Evolutionary conservation across 495 filamentous ascomycete genomes (phyloP).

Genomic region (Xylaria longipes): DNA sequence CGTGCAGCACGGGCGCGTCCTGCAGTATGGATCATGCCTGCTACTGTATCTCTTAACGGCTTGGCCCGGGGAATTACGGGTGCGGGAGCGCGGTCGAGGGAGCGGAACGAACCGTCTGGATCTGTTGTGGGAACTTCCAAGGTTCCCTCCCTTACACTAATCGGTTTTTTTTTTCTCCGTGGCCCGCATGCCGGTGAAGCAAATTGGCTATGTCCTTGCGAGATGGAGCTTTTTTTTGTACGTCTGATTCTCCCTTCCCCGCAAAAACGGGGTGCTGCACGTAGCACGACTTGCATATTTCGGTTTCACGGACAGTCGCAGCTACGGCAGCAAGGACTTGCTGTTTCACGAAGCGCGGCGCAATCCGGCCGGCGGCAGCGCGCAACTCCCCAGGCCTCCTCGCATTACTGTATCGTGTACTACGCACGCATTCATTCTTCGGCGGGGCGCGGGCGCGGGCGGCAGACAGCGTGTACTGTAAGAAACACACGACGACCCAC

Average conservation of each 20-base stretch:
- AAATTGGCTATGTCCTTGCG: conserved; percentile 15
- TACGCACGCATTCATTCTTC: background rate
- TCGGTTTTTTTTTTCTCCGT: conserved; percentile 3
- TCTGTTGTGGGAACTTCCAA: too few species aligned
- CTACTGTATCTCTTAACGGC: conserved; percentile 8
- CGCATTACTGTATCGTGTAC: background rate
- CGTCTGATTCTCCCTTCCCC: background rate
- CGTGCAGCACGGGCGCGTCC: background rate
- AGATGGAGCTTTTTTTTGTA: background rate
- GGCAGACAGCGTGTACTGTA: background rate
- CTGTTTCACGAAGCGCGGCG: conserved; percentile 25
- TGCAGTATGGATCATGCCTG: conserved; percentile 15
- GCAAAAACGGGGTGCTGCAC: background rate
- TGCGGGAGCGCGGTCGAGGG: background rate
- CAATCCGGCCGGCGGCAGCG: conserved; percentile 22
- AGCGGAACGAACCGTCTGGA: conserved; percentile 22
- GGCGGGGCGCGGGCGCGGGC: background rate
- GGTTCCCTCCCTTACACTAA: too few species aligned
- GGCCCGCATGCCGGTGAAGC: conserved; percentile 13
- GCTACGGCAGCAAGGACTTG: background rate
- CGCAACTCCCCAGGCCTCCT: conserved; percentile 7
- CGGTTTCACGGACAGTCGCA: conserved; percentile 14
- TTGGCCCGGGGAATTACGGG: conserved; percentile 27
- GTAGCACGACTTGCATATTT: conserved; percentile 9
- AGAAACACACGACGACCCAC: background rate